Conservation (phyloP, 2,329 filamentous ascomycete genomes). For the Arthroderma uncinatum region DNA sequence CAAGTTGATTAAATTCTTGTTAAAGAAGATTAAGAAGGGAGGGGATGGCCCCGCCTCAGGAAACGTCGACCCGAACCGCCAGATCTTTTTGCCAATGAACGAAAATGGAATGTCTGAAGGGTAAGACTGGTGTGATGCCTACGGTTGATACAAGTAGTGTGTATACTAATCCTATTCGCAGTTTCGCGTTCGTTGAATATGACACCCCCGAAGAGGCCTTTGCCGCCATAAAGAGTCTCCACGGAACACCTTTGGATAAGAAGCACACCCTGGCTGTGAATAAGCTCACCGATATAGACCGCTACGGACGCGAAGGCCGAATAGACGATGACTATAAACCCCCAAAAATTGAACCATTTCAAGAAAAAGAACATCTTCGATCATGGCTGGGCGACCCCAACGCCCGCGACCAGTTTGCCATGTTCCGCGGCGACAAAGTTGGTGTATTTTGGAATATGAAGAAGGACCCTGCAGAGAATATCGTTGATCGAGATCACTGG, state of each 20-base stretch:
- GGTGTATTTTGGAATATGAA: conserved; percentile 98
- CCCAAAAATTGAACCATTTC: conserved; percentile 72
- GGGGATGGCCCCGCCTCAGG: conserved; percentile 35
- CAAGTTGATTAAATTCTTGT: conserved; percentile 90
- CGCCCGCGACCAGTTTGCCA: conserved; percentile 87
- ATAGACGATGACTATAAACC: conserved; percentile 82
- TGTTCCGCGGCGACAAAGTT: conserved; percentile 84
- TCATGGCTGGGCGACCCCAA: conserved; percentile 86
- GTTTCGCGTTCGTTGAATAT: conserved; percentile 96
- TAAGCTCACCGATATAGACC: conserved; percentile 96
- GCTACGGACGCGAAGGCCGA: conserved; percentile 85
- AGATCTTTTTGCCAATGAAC: conserved; percentile 83
- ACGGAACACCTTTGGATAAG: conserved; percentile 84
- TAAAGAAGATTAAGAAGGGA: conserved; percentile 66
- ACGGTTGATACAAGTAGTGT: neutral
- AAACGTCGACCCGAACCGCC: conserved; percentile 51
- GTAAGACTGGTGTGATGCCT: conserved; percentile 41
- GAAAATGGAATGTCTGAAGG: conserved; percentile 76
- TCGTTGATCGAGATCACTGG: conserved; percentile 92
- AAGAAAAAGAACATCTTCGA: conserved; percentile 84
- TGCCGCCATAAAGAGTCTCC: conserved; percentile 77
- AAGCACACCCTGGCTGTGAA: conserved; percentile 92
- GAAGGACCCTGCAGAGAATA: conserved; percentile 72
- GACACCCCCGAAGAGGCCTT: conserved; percentile 80
- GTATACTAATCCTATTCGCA: conserved; percentile 27